Base-by-base conservation (phyloP, 2,329 filamentous ascomycete species). In the Didymella pinodella region DNA sequence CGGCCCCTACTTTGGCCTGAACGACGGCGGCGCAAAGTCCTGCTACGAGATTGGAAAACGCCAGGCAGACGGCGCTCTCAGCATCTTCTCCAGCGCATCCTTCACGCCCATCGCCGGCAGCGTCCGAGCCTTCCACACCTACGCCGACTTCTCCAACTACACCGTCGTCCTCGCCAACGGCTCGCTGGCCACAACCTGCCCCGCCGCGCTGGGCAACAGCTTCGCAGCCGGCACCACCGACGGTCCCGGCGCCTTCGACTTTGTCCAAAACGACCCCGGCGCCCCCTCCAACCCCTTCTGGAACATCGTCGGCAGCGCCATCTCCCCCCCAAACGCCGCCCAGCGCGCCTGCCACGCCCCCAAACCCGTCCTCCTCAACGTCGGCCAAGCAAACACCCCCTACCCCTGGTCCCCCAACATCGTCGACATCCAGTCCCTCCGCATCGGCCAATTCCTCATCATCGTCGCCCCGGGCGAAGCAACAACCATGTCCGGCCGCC, bases 221-320 rank as follows among this genome's bases (percentile, higher is more conserved):
- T 98, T 98, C 73, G 94, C 94, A 0, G 94, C 91, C 0, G 94
- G 94, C 11, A 98, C 94, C 0, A 91, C 92, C 0, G 94, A 98
- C 74, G 92, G 94, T 6, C 93, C 94, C 0, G 94, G 94, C 0
- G 88, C 88, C 0, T 96, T 97, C 70, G 94, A 98, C 77, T 97
- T 98, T 74, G 95, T 91, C 1, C 94, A 98, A 73, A 93, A 93
- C 65, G 86, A 91, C 64, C 88, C 89, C 0, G 88, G 88, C 31
- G 82, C 86, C n/a, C 89, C 92, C 0, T 85, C 88, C 40, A 93
- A 90, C 64, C 92, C 92, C 0, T 79, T 97, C 4, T 97, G 94
- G 94, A 81, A 83, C 25, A 80, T 91, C 7, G 92, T 96, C 2
- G 88, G 91, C 2, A 85, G 85, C 7, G 79, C 92, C 14, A 80